Evolutionary conservation across 306 rosid genomes (phyloP), one percentile per base, ranked within the genome.

Genomic region (Cicer chorassanicum): DNA sequence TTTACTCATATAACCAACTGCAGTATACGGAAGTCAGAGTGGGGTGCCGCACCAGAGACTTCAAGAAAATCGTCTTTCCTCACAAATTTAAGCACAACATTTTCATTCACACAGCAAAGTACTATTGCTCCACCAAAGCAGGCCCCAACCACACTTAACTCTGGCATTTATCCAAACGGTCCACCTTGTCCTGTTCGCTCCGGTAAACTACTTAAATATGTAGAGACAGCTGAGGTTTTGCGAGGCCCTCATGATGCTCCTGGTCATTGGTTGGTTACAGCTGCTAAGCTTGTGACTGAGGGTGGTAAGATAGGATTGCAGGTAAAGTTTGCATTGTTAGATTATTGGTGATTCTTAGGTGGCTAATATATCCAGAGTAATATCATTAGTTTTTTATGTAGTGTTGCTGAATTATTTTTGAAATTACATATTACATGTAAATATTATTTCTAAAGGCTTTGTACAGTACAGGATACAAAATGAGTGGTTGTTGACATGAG

Each of bases 171-270:
- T 78, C 97, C 97, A 0, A 89, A 93, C 0, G 98, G 97, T 9
- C 98, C 98, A 1, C 98, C 98, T 0, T 77, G 75, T 68, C 87
- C 89, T 0, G 87, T 86, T 77, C 90, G 80, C 21, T 77, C 97
- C 0, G 80, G 83, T 4, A 93, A 88, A 84, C 86, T 91, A 68
- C 91, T 88, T 15, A 91, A 86, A 78, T 91, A 78, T 56, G 94
- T 93, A 70, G 97, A 91, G 48, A 86, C 89, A 1, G 82, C 93
- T 0, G 98, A 93, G 91, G 97, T 93, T 19, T 83, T 87, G 60
- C 88, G 92, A 39, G 98, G 97, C 9, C 96, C 98, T 0, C 98
- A 93, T 53, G 94, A 91, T 81, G 79, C 85, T 80, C 98, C 98
- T 0, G 98, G 98, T 7, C 97, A 93, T 78, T 93, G 98, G 98